A percentile compares a stretch with the other conserved stretches of the same genome.
These are phyloP conservation scores for Trametes sanguinea DNA, from an alignment of 768 basidiomycete genomes.

Conservation along the genomic window DNA sequence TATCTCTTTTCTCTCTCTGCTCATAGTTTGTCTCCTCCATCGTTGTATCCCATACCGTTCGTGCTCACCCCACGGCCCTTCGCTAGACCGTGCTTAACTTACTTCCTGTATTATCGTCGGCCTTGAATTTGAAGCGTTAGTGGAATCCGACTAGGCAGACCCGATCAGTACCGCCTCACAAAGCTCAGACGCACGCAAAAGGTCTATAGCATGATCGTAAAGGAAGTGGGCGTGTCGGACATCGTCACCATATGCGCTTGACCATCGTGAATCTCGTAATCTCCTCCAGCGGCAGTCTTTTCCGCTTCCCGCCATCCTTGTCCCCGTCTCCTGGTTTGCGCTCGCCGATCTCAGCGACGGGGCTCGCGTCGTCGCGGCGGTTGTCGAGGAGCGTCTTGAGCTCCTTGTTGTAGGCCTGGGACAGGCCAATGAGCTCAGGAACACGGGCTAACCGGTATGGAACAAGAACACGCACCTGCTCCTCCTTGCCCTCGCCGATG, in stretches of 20 bases:
- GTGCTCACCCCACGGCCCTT: background rate
- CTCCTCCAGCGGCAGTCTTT: slow-evolving; percentile 77
- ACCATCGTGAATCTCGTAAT: slow-evolving; percentile 96
- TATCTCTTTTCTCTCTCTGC: background rate
- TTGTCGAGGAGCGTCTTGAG: slow-evolving; percentile 73
- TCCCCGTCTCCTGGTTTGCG: slow-evolving; percentile 24
- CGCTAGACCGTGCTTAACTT: background rate
- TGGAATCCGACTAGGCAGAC: background rate
- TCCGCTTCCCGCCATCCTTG: slow-evolving; percentile 47
- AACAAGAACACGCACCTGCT: slow-evolving; percentile 57
- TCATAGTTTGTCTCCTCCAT: background rate
- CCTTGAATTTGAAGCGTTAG: background rate
- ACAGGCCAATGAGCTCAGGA: background rate
- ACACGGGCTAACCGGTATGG: background rate
- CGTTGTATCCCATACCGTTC: background rate
- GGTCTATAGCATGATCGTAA: too few relatives aligned
- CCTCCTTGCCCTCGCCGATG: slow-evolving; percentile 87
- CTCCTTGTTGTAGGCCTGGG: slow-evolving; percentile 79
- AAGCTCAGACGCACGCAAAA: too few relatives aligned
- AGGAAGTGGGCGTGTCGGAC: background rate
- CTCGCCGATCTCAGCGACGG: slow-evolving; percentile 76
- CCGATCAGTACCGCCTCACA: too few relatives aligned
- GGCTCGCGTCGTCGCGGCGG: slow-evolving; percentile 64
- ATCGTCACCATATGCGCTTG: slow-evolving; percentile 74
- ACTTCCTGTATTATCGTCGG: too few relatives aligned